Evolutionary conservation across 2,329 filamentous ascomycete genomes (phyloP), one percentile per base, ranked within the genome.

Genomic region (Penicillium sp.): DNA sequence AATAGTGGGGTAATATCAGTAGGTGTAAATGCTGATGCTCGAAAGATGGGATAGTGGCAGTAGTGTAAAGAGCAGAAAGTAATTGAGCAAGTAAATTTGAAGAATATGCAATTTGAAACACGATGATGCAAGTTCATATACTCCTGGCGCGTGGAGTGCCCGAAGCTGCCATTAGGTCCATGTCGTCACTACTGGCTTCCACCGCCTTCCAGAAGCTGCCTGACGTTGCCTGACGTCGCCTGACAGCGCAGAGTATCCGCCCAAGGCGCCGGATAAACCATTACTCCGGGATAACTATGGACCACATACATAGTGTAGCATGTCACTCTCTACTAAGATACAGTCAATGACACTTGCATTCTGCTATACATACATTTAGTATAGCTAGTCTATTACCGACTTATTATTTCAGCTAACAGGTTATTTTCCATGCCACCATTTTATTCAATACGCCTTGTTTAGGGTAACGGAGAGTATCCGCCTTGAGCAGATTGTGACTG

Each of bases 201-300:
- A 67, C 65, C 61, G 64, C 64, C 63, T 68, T 67, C 65, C 57
- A 62, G 64, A 68, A 67, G 41, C 38, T 57, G 51, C 63, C 15
- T 28, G 53, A 43, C 13, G 6, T 44, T 44, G 33, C 37, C 34
- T 50, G 43, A 55, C 10, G 26, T n/a, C n/a, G 42, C 31, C 43
- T 45, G 43, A 45, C 19, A 31, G 8, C 10, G 28, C 43, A 26
- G 4, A 19, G 26, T 12, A 31, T 42, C 39, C 21, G 26, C 2
- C n/a, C 6, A 22, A 12, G 6, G 13, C 8, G 10, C 4, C 28
- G 26, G 40, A 21, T 3, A 31, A 42, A 42, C 26, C 4, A 21
- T 31, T 31, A 6, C 4, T 42, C 40, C 40, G 28, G 7, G 7
- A 5, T n/a, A 10, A 15, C 19, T 9, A 31, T 13, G 17, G 26